phyloP scores from a whole-genome alignment of 306 rosid species.

The Sicyos baderoa region DNA sequence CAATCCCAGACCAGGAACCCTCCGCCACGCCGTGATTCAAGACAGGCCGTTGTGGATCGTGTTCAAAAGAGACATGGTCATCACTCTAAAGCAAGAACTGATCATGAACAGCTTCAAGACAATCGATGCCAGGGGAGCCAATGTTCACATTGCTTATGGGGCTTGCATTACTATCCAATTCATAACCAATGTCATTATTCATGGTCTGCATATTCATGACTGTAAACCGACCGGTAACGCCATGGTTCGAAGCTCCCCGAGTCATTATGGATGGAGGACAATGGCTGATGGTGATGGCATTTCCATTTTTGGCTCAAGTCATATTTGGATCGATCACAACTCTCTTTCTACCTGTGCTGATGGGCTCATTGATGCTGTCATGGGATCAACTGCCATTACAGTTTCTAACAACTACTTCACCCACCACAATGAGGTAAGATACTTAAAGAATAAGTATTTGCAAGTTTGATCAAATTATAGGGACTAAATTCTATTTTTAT shows the following conservation, averaged over 20 bases:
- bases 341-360: too few species aligned
- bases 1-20: conserved; percentile 73
- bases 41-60: conserved; percentile 50
- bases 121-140: conserved; percentile 74
- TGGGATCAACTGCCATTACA: too few species aligned
- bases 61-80: conserved; percentile 94
- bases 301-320: too few species aligned
- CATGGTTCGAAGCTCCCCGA: conserved; percentile 90
- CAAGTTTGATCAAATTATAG: too few species aligned
- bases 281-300: conserved; percentile 63
- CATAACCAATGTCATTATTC: conserved; percentile 79
- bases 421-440: too few species aligned
- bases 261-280: conserved; percentile 91
- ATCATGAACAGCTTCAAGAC: conserved; percentile 97
- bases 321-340: too few species aligned
- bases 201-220: conserved; percentile 74
- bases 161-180: conserved; percentile 81
- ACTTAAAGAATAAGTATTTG: too few species aligned
- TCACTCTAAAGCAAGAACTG: conserved; percentile 78
- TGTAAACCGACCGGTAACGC: conserved; percentile 90
- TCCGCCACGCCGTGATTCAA: conserved; percentile 74
- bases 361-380: too few species aligned
- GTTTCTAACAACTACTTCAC: too few species aligned
- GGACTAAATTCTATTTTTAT: too few species aligned
- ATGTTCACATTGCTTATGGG: conserved; percentile 84